Evolutionary conservation across 257 asterid species (phyloP).

Genomic region (Solanum lignicaule): DNA sequence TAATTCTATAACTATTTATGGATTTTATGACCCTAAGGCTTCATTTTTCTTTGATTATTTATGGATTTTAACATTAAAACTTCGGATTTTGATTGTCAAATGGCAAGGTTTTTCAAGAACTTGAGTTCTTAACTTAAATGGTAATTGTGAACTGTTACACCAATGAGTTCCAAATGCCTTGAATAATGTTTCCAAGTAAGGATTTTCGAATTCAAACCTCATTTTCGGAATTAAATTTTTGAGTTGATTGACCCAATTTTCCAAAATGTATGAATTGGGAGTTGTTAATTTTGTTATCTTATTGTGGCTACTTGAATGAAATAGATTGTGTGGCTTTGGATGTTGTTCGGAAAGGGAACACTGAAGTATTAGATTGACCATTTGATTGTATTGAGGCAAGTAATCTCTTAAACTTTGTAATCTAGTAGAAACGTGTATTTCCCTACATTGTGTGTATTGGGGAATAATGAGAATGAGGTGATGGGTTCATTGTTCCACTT

Average conservation of each 20-base stretch:
- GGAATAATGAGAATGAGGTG: not conserved
- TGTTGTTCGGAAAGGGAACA: not conserved
- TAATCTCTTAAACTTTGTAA: not conserved
- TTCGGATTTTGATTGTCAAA: not conserved
- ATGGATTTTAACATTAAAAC: too few species aligned
- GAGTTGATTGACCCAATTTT: not conserved
- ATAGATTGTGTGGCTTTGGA: not conserved
- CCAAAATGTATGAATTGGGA: not conserved
- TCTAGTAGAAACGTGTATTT: not conserved
- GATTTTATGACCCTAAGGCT: too few species aligned
- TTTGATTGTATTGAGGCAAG: not conserved
- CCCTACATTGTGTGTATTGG: not conserved
- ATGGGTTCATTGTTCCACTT: not conserved
- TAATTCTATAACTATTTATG: too few species aligned
- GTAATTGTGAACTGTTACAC: not conserved
- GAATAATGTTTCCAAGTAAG: not conserved
- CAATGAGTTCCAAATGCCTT: not conserved
- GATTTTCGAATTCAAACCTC: not conserved
- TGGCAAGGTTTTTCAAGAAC: not conserved
- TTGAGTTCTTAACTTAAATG: not conserved
- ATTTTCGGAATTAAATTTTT: too few species aligned
- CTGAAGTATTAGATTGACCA: not conserved
- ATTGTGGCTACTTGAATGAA: not conserved
- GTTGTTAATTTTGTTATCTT: not conserved
- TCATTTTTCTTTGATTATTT: too few species aligned